These are phyloP conservation scores for Phytophthora cryptogea DNA, from an alignment of 352 stramenopile species.

Conservation along the genomic window DNA sequence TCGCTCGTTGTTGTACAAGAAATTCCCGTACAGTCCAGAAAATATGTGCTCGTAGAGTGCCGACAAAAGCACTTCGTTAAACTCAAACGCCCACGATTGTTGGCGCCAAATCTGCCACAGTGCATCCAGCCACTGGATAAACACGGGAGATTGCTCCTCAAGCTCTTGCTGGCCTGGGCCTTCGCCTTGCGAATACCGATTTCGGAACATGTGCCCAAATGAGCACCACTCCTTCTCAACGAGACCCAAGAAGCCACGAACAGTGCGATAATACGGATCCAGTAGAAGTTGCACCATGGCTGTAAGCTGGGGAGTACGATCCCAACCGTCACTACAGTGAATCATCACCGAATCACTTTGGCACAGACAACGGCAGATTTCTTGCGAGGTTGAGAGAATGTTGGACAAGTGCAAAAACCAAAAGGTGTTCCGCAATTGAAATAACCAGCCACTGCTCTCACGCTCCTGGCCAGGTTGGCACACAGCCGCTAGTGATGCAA, in stretches of 20 bases:
- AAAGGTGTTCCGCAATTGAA: conserved; percentile 94
- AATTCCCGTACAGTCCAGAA: conserved; percentile 96
- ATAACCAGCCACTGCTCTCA: conserved; percentile 77
- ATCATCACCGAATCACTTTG: conserved; percentile 96
- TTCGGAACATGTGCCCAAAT: conserved; percentile 99
- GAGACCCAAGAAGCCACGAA: conserved; percentile 94
- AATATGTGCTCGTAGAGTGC: conserved; percentile 96
- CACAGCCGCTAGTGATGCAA: conserved; percentile 72
- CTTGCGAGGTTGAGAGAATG: conserved; percentile 94
- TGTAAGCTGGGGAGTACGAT: conserved; percentile 97
- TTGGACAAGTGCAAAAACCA: conserved; percentile 97
- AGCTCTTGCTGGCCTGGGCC: conserved; percentile 92
- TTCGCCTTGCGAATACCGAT: conserved; percentile 96
- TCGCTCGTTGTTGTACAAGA: conserved; percentile 97
- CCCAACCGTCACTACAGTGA: conserved; percentile 99
- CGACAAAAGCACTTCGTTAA: conserved; percentile 93
- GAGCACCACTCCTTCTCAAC: conserved; percentile 99
- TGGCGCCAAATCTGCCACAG: conserved; percentile 98
- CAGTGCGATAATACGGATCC: conserved; percentile 98
- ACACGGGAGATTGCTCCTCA: conserved; percentile 98
- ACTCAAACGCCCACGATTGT: conserved; percentile 98
- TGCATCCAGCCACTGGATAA: conserved; percentile 99
- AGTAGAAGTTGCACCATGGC: conserved; percentile 96
- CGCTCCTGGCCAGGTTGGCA: conserved; percentile 81
- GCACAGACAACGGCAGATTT: conserved; percentile 94